Evolutionary conservation across 1,284 basidiomycete species (phyloP).

Genomic region (Marasmius tenuissimus): DNA sequence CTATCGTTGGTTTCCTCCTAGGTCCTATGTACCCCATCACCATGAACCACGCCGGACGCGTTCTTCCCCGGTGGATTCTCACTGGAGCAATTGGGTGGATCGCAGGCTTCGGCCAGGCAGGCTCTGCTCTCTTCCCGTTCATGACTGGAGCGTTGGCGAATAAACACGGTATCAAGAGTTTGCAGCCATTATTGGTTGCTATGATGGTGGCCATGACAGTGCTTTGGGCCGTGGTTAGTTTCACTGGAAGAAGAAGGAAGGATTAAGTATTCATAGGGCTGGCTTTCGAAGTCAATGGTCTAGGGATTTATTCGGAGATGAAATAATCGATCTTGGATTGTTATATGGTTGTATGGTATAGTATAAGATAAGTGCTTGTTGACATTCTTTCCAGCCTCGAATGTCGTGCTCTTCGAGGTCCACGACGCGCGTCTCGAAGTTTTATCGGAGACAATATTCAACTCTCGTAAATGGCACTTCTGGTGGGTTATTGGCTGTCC

Average conservation of each 20-base stretch:
- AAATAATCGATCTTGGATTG: no score
- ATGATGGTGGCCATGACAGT: neutral
- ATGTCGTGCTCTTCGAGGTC: no score
- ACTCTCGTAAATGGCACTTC: no score
- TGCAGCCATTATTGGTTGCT: slow-evolving; percentile 20
- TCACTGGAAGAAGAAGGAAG: neutral
- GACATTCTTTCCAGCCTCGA: neutral
- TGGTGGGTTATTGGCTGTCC: no score
- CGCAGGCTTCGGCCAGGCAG: slow-evolving; percentile 25
- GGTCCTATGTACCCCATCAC: slow-evolving; percentile 30
- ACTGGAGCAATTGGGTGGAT: slow-evolving; percentile 27
- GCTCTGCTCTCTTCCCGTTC: slow-evolving; percentile 20
- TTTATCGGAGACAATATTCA: no score
- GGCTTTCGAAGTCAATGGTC: no score
- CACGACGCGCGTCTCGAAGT: no score
- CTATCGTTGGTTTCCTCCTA: slow-evolving; percentile 24
- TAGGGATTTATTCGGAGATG: no score
- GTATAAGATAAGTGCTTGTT: no score
- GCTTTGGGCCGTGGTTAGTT: neutral
- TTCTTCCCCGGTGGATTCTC: slow-evolving; percentile 27
- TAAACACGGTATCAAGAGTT: slow-evolving; percentile 20
- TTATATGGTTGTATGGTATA: no score
- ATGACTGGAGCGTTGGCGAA: slow-evolving; percentile 23
- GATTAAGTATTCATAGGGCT: neutral
- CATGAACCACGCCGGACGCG: slow-evolving; percentile 21